phyloP scores from a whole-genome alignment of 192 early-diverging fungal species.

The Coemansia sp. region DNA sequence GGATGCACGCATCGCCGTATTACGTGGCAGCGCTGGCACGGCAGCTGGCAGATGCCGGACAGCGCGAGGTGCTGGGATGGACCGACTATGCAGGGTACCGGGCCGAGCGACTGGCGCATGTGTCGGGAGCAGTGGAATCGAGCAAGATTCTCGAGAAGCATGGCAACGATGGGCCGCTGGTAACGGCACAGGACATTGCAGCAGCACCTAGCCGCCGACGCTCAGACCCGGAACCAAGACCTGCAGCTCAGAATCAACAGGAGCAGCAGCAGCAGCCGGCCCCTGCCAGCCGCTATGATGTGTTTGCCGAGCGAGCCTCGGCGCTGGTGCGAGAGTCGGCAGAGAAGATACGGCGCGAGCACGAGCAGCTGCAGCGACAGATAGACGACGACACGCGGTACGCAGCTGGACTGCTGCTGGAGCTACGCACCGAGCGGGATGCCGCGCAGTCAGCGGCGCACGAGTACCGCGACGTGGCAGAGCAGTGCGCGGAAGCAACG shows the following conservation, averaged over 20 bases:
- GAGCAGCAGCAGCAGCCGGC: not conserved
- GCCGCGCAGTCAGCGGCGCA: slow-evolving; percentile 5
- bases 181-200: not conserved
- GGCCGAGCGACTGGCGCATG: slow-evolving; percentile 18
- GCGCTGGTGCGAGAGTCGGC: slow-evolving; percentile 15
- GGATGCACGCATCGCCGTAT: slow-evolving; percentile 21
- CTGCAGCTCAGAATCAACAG: not conserved
- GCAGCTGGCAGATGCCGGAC: slow-evolving; percentile 8
- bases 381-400: slow-evolving; percentile 39
- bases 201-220: not conserved
- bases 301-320: slow-evolving; percentile 14
- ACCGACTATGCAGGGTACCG: slow-evolving; percentile 26
- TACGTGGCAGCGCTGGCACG: slow-evolving; percentile 12
- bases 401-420: slow-evolving; percentile 43
- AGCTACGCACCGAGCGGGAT: slow-evolving; percentile 42
- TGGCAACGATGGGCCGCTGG: not conserved
- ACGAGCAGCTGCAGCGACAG: slow-evolving; percentile 9
- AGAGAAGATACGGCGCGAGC: slow-evolving; percentile 25
- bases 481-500: slow-evolving; percentile 6
- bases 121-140: not conserved
- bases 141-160: not conserved
- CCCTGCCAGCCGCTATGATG: slow-evolving; percentile 10
- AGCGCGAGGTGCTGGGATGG: slow-evolving; percentile 25
- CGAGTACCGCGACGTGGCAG: not conserved
- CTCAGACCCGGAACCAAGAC: not conserved